Percentiles rank a stretch among this genome's conserved stretches.
These are phyloP conservation scores for Exserohilum rostratum DNA, from an alignment of 2,329 filamentous ascomycete genomes.

Conservation along the genomic window DNA sequence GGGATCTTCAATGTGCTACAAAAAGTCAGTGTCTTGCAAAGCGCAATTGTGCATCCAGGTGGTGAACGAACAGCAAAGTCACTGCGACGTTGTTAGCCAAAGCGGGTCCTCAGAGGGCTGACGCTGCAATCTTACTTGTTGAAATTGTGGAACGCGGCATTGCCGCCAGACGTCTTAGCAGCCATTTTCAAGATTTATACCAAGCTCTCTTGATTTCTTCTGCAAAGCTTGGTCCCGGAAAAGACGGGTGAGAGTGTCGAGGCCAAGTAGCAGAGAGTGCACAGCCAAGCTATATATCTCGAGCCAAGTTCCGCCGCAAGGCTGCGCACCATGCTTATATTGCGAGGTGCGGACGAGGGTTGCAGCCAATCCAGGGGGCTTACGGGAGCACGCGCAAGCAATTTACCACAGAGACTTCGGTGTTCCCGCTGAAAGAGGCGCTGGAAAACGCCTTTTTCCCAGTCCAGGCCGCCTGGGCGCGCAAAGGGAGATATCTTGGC, in stretches of 20 bases:
- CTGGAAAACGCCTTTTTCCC: neutral
- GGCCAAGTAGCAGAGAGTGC: slow-evolving; percentile 2
- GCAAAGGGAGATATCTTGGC: slow-evolving; percentile 7
- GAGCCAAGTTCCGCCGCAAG: slow-evolving; percentile 7
- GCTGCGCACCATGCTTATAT: slow-evolving; percentile 1
- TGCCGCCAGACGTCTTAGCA: slow-evolving; percentile 29
- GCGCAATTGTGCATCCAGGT: neutral
- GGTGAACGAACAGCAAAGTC: slow-evolving; percentile 37
- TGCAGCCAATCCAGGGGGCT: slow-evolving; percentile 2
- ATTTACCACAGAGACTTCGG: neutral
- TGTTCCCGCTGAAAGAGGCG: slow-evolving; percentile 2
- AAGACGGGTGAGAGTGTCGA: slow-evolving; percentile 3
- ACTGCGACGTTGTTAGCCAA: slow-evolving; percentile 1
- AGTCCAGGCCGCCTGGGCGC: slow-evolving; percentile 19
- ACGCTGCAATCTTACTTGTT: slow-evolving; percentile 20
- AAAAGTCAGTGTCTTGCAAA: neutral
- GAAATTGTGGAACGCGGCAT: slow-evolving; percentile 36
- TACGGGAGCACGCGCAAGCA: neutral
- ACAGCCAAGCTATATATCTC: slow-evolving; percentile 16
- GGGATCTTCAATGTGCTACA: slow-evolving; percentile 64
- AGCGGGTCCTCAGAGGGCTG: neutral
- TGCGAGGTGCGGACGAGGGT: neutral
- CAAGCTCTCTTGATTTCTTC: slow-evolving; percentile 13
- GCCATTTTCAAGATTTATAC: slow-evolving; percentile 23
- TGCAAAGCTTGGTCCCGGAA: slow-evolving; percentile 15